These are phyloP conservation scores for Psilocybe sp. DNA, from an alignment of 768 basidiomycete species.

Conservation along the genomic window DNA sequence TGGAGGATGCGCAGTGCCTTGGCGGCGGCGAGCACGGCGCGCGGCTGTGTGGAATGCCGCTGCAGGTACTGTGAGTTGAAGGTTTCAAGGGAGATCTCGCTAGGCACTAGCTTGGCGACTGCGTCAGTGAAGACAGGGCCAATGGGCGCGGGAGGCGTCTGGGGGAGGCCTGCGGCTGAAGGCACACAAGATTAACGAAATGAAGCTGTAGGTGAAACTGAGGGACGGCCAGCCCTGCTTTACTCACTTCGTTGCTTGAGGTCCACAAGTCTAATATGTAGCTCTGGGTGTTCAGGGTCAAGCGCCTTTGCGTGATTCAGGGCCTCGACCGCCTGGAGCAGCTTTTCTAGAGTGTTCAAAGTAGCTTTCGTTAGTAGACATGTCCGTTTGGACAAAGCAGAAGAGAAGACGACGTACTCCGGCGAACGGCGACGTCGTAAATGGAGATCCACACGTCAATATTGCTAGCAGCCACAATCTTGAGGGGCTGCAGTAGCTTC, in stretches of 20 bases:
- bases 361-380: constrained; percentile 1
- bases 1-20: constrained; percentile 48
- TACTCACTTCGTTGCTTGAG: constrained; percentile 53
- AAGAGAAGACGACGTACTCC: constrained; percentile 52
- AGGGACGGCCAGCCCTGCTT: not conserved
- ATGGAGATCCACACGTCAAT: constrained; percentile 70
- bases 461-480: constrained; percentile 44
- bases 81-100: constrained; percentile 53
- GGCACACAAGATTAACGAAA: constrained; percentile 1
- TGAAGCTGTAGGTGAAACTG: not conserved
- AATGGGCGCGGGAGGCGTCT: constrained; percentile 43
- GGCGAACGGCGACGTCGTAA: constrained; percentile 81
- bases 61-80: constrained; percentile 81
- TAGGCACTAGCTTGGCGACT: constrained; percentile 52
- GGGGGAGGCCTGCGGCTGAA: constrained; percentile 42
- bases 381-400: not conserved
- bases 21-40: constrained; percentile 63
- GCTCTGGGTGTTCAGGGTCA: constrained; percentile 54
- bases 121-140: constrained; percentile 47
- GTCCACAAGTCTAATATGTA: constrained; percentile 72
- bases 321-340: constrained; percentile 73
- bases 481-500: constrained; percentile 66
- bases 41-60: constrained; percentile 44
- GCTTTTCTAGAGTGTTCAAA: constrained; percentile 59
- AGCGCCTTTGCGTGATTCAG: constrained; percentile 55